phyloP scores from a whole-genome alignment of 176 grass and related monocot genomes.

The Oryza rufipogon region DNA sequence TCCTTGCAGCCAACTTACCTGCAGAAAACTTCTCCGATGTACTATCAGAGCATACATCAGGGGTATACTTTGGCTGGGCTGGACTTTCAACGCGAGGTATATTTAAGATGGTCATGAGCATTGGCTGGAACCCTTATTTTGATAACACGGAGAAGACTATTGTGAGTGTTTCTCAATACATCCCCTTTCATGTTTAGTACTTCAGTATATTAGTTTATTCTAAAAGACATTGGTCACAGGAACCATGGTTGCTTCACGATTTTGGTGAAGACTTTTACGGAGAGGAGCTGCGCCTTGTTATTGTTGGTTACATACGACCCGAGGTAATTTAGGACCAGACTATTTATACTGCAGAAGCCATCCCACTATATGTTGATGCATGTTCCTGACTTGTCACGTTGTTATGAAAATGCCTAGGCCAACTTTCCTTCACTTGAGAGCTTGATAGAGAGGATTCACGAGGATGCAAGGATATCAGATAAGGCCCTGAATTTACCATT shows the following conservation, averaged over 20 bases:
- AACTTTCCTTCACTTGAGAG: too few relatives aligned
- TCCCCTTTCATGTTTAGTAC: neutral
- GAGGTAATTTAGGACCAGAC: conserved; percentile 56
- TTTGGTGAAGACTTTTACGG: conserved; percentile 88
- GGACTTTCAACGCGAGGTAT: conserved; percentile 65
- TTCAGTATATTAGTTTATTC: conserved; percentile 30
- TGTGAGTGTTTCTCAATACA: conserved; percentile 52
- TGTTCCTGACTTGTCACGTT: too few relatives aligned
- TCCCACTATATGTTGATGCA: too few relatives aligned
- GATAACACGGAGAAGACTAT: conserved; percentile 93
- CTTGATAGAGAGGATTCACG: too few relatives aligned
- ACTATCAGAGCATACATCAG: conserved; percentile 86
- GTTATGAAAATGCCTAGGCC: too few relatives aligned
- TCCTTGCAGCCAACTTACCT: conserved; percentile 77
- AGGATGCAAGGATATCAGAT: conserved; percentile 34
- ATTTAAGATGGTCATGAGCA: conserved; percentile 98
- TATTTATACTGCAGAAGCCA: neutral
- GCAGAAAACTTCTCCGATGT: conserved; percentile 79
- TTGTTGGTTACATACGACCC: conserved; percentile 90
- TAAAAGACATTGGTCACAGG: conserved; percentile 52
- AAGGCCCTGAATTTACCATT: conserved; percentile 74
- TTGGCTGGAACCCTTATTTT: conserved; percentile 99
- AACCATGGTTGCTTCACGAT: conserved; percentile 97
- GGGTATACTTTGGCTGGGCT: conserved; percentile 98
- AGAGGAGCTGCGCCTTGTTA: conserved; percentile 88